These are phyloP conservation scores for Furculomyces boomerangus DNA, from an alignment of 371 early-diverging fungal genomes.

Conservation along the genomic window DNA sequence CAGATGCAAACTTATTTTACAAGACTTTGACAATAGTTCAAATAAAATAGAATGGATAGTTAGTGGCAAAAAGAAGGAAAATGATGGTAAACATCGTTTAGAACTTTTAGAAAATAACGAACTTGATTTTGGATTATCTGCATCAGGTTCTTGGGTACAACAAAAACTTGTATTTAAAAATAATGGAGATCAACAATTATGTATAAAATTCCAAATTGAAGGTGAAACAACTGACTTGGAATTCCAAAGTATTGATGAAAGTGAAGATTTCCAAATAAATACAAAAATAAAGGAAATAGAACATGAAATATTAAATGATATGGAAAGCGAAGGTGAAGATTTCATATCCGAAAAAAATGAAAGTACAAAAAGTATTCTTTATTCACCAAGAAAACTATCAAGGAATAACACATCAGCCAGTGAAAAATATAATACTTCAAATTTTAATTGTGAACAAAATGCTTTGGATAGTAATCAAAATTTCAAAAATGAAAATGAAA, in stretches of 20 bases:
- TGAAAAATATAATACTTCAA: too few relatives aligned
- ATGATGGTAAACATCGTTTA: slow-evolving; percentile 58
- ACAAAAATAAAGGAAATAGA: not conserved
- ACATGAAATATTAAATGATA: too few relatives aligned
- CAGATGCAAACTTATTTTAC: slow-evolving; percentile 66
- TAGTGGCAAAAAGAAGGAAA: slow-evolving; percentile 58
- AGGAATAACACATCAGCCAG: too few relatives aligned
- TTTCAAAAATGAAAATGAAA: too few relatives aligned
- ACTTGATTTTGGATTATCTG: slow-evolving; percentile 88
- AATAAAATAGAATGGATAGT: slow-evolving; percentile 67
- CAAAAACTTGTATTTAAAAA: slow-evolving; percentile 67
- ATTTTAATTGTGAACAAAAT: too few relatives aligned
- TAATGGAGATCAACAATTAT: slow-evolving; percentile 54
- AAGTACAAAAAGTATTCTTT: too few relatives aligned
- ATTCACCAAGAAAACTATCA: too few relatives aligned
- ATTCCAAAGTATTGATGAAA: not conserved
- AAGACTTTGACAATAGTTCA: slow-evolving; percentile 73
- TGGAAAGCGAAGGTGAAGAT: too few relatives aligned
- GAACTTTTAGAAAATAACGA: slow-evolving; percentile 43
- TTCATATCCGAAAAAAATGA: too few relatives aligned
- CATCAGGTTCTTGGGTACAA: slow-evolving; percentile 64
- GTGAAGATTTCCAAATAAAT: not conserved
- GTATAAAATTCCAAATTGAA: slow-evolving; percentile 63
- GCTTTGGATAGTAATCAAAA: too few relatives aligned
- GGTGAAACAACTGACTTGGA: slow-evolving; percentile 11